Base-by-base conservation (phyloP, 2,329 filamentous ascomycete species). In the Talaromyces albobiverticillius region DNA sequence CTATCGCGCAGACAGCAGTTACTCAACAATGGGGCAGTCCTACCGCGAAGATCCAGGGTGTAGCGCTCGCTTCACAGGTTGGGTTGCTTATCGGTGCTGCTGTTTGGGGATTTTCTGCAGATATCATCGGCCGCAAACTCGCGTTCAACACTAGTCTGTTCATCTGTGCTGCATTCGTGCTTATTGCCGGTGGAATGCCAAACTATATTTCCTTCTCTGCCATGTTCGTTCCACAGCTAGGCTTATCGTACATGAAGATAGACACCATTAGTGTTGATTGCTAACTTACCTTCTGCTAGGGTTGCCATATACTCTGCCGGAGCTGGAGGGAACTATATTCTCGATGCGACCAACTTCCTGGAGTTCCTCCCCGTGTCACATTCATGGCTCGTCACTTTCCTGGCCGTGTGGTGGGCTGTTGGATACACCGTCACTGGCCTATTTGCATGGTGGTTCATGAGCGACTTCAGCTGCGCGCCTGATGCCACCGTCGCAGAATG, bases 131-230 rank as follows among this genome's bases (percentile, higher is more conserved):
- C 13, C 41, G 50, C 3, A 52, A 52, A 11, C 41, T 52, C 4
- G 50, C 50, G 1, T 52, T 52, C n/a, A 52, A 52, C 8, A 52
- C 50, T 1, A 52, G 50, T n/a, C 25, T 52, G 29, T 46, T 52
- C 29, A 14, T 46, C 5, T 52, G 50, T 25, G 50, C 50, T 38
- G 41, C 41, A 29, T 52, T 52, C n/a, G 50, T 52, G 6, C 23
- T 52, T n/a, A 52, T 52, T 46, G 50, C 50, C 36, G 50, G 50
- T 1, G 50, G 41, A 9, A 52, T 52, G 50, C 50, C 50, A 2
- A 52, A 40, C 20, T 52, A 52, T 25, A 46, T 52, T 2, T 52
- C 50, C 13, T 52, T 52, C 50, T 36, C 40, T 38, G 50, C 50
- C 10, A 52, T 52, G 50, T 52, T 22, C 16, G 48, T 51, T n/a